These are phyloP conservation scores for Dendrobium huoshanense DNA, from an alignment of 106 monocot genomes.

Conservation along the genomic window DNA sequence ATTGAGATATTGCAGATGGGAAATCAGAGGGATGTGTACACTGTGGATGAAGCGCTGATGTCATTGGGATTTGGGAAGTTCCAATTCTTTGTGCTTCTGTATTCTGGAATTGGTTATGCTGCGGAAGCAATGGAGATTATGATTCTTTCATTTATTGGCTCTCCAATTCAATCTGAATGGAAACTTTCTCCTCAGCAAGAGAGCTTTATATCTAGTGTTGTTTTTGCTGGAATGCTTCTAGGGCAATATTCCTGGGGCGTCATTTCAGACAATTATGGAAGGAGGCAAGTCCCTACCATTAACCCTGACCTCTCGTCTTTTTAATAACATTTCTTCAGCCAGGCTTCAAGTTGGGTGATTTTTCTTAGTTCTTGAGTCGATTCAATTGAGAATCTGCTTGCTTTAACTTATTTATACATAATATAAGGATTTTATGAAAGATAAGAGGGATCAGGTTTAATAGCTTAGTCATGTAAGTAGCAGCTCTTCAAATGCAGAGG, in stretches of 20 bases:
- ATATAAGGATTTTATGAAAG: neutral
- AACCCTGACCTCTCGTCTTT: neutral
- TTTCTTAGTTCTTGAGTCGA: neutral
- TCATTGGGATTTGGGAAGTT: conserved; percentile 59
- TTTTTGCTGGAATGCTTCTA: conserved; percentile 61
- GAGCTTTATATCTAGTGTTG: conserved; percentile 59
- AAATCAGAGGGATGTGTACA: conserved; percentile 15
- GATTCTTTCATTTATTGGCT: conserved; percentile 75
- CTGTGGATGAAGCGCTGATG: conserved; percentile 52
- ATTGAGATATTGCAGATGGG: conserved; percentile 22
- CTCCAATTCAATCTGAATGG: conserved; percentile 48
- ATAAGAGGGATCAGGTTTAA: neutral
- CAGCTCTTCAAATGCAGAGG: too few species aligned
- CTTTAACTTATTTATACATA: neutral
- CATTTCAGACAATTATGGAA: conserved; percentile 54
- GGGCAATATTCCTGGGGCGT: conserved; percentile 63
- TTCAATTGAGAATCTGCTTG: neutral
- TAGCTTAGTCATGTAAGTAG: too few species aligned
- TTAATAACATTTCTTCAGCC: neutral
- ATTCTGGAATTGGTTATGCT: conserved; percentile 56
- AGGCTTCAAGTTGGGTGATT: neutral
- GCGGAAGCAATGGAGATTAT: conserved; percentile 82
- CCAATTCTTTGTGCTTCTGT: conserved; percentile 51
- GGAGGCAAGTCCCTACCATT: conserved; percentile 25
- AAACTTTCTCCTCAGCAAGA: conserved; percentile 34